Evolutionary conservation across 805 yeast genomes (phyloP).

Genomic region (Phaffomyces antillensis): DNA sequence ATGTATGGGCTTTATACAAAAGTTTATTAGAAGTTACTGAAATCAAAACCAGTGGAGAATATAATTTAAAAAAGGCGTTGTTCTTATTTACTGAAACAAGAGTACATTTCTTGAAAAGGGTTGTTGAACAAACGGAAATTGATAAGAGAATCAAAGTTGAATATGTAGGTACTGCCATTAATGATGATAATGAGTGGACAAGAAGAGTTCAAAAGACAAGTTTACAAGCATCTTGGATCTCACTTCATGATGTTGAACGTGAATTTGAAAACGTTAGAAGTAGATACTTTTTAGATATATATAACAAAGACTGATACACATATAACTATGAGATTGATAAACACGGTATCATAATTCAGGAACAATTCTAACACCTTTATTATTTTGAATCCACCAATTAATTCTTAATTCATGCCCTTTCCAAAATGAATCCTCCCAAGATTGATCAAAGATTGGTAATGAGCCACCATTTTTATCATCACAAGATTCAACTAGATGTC

Average conservation of each 20-base stretch:
- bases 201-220: neutral
- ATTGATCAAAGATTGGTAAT: constrained; percentile 4
- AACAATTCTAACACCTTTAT: neutral
- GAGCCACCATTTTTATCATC: constrained; percentile 1
- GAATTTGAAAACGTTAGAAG: constrained; percentile 6
- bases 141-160: constrained; percentile 1
- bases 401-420: constrained; percentile 7
- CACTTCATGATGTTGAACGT: constrained; percentile 6
- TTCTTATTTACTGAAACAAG: constrained; percentile 9
- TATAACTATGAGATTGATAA: no score
- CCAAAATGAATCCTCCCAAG: constrained; percentile 9
- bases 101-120: constrained; percentile 5
- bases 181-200: constrained; percentile 10
- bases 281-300: constrained; percentile 5
- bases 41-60: neutral
- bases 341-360: no score
- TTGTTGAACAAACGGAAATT: constrained; percentile 8
- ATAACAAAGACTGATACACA: neutral
- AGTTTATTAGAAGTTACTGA: constrained; percentile 3
- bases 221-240: constrained; percentile 6
- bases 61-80: constrained; percentile 7
- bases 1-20: constrained; percentile 10
- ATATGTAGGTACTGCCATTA: constrained; percentile 1
- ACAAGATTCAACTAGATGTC: constrained; percentile 1
- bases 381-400: constrained; percentile 5